phyloP scores from a whole-genome alignment of 1,139 yeast species.

The Blastobotrys ciferrii region DNA sequence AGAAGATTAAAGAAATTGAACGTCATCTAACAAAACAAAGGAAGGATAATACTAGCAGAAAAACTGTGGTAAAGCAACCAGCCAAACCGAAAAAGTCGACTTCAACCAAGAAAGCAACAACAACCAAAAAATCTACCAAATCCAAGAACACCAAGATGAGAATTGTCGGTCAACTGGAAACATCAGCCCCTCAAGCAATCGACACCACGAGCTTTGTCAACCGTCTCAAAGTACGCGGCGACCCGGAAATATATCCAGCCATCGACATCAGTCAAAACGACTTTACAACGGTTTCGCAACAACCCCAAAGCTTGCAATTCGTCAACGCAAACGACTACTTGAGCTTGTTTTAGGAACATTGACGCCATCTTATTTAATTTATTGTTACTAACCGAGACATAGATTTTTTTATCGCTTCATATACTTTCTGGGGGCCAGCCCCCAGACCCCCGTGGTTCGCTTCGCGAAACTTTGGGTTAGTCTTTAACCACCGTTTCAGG shows the following conservation, averaged over 20 bases:
- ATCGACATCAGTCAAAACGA: neutral
- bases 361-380: neutral
- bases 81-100: neutral
- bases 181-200: neutral
- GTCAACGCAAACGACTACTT: neutral
- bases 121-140: neutral
- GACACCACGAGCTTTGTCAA: neutral
- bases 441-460: no score
- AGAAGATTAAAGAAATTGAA: conserved; percentile 19
- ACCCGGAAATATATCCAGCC: neutral
- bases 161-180: neutral
- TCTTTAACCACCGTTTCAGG: no score
- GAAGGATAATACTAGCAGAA: neutral
- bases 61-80: conserved; percentile 2
- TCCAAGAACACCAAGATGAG: neutral
- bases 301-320: conserved; percentile 3
- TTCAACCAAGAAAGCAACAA: neutral
- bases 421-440: no score
- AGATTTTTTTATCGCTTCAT: no score
- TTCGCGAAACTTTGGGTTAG: no score
- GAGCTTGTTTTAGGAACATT: neutral
- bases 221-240: neutral
- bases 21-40: conserved; percentile 8
- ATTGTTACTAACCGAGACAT: neutral
- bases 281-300: neutral